Conservation (phyloP, 192 early-diverging fungal genomes). For the Coemansia sp. region DNA sequence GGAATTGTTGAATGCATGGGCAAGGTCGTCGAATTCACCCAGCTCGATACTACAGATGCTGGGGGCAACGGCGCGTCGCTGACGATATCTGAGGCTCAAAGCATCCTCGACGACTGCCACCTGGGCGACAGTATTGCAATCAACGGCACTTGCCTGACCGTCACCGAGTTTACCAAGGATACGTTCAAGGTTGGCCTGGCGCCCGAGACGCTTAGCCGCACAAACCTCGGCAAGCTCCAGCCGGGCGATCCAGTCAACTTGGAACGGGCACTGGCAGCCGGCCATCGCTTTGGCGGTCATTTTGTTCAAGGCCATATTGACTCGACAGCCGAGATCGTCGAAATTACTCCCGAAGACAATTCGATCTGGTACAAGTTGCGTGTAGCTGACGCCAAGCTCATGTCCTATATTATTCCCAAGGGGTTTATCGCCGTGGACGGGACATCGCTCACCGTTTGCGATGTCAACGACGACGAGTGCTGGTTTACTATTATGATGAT, state of each 20-base stretch:
- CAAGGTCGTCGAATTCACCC: constrained; percentile 61
- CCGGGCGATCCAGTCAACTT: constrained; percentile 84
- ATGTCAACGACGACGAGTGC: constrained; percentile 70
- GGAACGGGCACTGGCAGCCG: constrained; percentile 87
- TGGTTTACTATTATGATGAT: constrained; percentile 95
- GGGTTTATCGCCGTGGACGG: constrained; percentile 94
- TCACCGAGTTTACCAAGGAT: constrained; percentile 83
- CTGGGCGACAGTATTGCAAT: constrained; percentile 93
- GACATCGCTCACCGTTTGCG: constrained; percentile 90
- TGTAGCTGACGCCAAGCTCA: constrained; percentile 54
- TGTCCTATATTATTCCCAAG: constrained; percentile 90
- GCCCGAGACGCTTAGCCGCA: constrained; percentile 89
- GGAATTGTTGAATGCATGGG: constrained; percentile 96
- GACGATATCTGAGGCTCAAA: constrained; percentile 65
- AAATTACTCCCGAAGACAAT: constrained; percentile 83
- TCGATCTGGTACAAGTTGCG: constrained; percentile 74
- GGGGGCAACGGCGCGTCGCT: constrained; percentile 89
- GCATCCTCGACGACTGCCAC: constrained; percentile 78
- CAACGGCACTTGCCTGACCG: constrained; percentile 95
- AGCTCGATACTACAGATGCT: constrained; percentile 67
- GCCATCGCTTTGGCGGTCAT: constrained; percentile 92
- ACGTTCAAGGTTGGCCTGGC: constrained; percentile 89
- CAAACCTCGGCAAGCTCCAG: constrained; percentile 79
- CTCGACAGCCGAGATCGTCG: constrained; percentile 71
- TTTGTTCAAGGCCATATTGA: constrained; percentile 98